Evolutionary conservation across 495 filamentous ascomycete genomes (phyloP).

Genomic region (Clavariopsis aquatica): DNA sequence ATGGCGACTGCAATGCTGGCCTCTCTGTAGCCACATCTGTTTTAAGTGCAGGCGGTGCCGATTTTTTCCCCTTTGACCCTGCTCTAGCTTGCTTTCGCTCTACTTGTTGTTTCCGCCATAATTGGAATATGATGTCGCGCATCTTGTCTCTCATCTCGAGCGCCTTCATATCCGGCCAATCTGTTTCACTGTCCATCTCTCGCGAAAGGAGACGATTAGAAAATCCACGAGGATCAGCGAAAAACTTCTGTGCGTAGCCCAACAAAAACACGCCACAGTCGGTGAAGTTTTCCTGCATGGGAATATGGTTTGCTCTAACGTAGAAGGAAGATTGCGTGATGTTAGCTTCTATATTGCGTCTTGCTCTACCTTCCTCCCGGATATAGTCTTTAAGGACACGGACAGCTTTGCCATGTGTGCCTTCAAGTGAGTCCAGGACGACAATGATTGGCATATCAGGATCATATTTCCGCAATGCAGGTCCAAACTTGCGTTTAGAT

Average conservation of each 20-base stretch:
- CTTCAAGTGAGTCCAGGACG: constrained; percentile 81
- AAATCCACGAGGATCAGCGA: constrained; percentile 67
- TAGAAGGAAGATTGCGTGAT: constrained; percentile 60
- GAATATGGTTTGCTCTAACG: constrained; percentile 60
- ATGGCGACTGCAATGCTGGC: constrained; percentile 1
- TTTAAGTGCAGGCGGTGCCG: background rate
- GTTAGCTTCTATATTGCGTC: constrained; percentile 62
- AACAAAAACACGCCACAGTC: constrained; percentile 90
- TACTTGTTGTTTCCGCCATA: constrained; percentile 23
- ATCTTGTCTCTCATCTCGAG: constrained; percentile 55
- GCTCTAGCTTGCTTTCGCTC: constrained; percentile 47
- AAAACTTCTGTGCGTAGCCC: constrained; percentile 79
- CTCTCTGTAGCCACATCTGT: background rate
- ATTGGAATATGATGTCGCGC: constrained; percentile 50
- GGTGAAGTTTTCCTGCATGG: constrained; percentile 77
- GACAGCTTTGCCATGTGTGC: constrained; percentile 59
- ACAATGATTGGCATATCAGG: constrained; percentile 65
- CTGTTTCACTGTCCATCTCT: constrained; percentile 50
- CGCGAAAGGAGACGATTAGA: constrained; percentile 55
- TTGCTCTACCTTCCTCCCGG: constrained; percentile 66
- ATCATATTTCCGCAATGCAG: constrained; percentile 32
- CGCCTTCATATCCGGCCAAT: constrained; percentile 60
- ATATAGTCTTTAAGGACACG: constrained; percentile 75
- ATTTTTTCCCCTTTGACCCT: constrained; percentile 45
- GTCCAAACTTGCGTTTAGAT: constrained; percentile 19